Percentiles rank a stretch among this genome's conserved stretches.
Evolutionary conservation across 2,329 filamentous ascomycete species (phyloP).

Genomic region (Geosmithia putterillii): DNA sequence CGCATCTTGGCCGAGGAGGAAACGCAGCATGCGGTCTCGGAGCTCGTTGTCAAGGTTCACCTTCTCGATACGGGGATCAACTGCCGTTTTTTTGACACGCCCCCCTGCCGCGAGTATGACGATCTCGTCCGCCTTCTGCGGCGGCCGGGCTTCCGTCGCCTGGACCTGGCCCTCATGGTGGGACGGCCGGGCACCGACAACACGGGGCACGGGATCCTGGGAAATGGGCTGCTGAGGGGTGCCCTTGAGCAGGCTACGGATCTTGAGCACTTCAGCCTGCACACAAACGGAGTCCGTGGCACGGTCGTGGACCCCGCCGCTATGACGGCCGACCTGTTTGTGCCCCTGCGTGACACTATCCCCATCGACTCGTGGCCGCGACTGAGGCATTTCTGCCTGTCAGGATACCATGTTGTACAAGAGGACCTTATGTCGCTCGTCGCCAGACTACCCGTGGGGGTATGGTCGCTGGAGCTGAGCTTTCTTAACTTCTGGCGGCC

Average conservation of each 20-base stretch:
- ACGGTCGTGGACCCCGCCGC: not conserved
- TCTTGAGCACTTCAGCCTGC: conserved; percentile 11
- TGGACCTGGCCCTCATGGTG: conserved; percentile 11
- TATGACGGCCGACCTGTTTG: not conserved
- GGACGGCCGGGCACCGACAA: conserved; percentile 3
- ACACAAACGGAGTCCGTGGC: conserved; percentile 3
- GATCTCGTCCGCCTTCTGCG: conserved; percentile 10
- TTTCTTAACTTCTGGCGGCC: no score
- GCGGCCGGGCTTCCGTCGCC: conserved; percentile 10
- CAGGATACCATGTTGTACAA: conserved; percentile 10
- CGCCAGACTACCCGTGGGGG: conserved; percentile 10
- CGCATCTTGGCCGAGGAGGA: not conserved
- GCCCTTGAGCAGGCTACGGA: conserved; percentile 7
- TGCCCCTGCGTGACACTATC: conserved; percentile 15
- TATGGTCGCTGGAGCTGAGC: no score
- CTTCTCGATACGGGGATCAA: conserved; percentile 13
- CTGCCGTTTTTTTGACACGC: conserved; percentile 14
- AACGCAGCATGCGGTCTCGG: conserved; percentile 11
- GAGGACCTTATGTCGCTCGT: conserved; percentile 15
- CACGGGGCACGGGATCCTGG: no score
- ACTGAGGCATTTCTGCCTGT: conserved; percentile 18
- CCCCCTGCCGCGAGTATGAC: conserved; percentile 9
- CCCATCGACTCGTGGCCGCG: conserved; percentile 13
- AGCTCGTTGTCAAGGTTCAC: conserved; percentile 16
- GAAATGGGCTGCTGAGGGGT: conserved; percentile 1